Evolutionary conservation across 768 basidiomycete genomes (phyloP).

Genomic region (Termitomyces eurrhizus): DNA sequence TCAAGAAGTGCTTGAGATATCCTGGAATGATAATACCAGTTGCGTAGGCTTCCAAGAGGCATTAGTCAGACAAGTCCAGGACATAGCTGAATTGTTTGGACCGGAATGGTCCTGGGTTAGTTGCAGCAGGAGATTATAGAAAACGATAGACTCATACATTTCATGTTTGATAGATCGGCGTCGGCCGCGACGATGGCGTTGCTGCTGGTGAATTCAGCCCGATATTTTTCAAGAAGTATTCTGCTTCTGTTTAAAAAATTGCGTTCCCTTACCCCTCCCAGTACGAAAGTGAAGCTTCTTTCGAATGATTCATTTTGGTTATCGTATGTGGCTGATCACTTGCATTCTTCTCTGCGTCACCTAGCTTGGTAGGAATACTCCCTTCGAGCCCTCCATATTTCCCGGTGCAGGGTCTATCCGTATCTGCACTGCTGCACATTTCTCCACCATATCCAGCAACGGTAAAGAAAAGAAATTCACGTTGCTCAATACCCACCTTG

Average conservation of each 20-base stretch:
- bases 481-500: slow-evolving; percentile 51
- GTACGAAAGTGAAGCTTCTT: slow-evolving; percentile 29
- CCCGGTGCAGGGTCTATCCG: slow-evolving; percentile 48
- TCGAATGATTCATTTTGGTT: slow-evolving; percentile 52
- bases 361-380: slow-evolving; percentile 31
- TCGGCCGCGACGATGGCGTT: slow-evolving; percentile 58
- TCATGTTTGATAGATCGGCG: slow-evolving; percentile 39
- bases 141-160: neutral
- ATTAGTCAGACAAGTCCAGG: slow-evolving; percentile 51
- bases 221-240: slow-evolving; percentile 53
- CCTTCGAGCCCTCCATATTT: slow-evolving; percentile 44
- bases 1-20: neutral
- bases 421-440: slow-evolving; percentile 43
- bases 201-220: slow-evolving; percentile 57
- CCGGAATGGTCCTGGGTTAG: slow-evolving; percentile 50
- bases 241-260: slow-evolving; percentile 17
- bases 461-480: slow-evolving; percentile 27
- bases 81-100: slow-evolving; percentile 52
- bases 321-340: slow-evolving; percentile 32
- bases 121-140: neutral
- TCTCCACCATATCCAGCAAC: slow-evolving; percentile 21
- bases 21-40: neutral
- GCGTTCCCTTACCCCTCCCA: neutral
- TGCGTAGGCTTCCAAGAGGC: slow-evolving; percentile 50
- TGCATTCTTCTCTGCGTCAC: neutral